phyloP scores from a whole-genome alignment of 768 basidiomycete species.

The Collybia nuda region DNA sequence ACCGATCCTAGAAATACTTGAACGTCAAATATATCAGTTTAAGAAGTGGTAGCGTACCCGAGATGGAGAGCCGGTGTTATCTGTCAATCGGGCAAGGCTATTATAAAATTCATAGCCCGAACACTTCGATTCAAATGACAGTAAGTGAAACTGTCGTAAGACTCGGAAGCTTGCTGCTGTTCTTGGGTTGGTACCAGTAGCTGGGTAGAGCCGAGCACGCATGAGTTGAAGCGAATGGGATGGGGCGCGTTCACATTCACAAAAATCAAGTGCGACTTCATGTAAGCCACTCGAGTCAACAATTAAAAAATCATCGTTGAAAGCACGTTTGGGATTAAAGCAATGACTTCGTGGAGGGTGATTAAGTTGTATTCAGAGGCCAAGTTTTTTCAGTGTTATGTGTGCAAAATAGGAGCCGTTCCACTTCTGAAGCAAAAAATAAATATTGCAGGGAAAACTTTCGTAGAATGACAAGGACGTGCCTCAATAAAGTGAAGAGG shows the following conservation, averaged over 20 bases:
- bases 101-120: slow-evolving; percentile 19
- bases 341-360: not conserved
- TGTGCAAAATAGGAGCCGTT: not conserved
- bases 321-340: not conserved
- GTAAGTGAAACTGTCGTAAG: slow-evolving; percentile 12
- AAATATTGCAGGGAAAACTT: too few relatives aligned
- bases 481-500: too few relatives aligned
- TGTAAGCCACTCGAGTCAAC: not conserved
- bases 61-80: slow-evolving; percentile 5
- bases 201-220: not conserved
- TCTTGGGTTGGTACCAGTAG: not conserved
- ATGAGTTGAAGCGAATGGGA: not conserved
- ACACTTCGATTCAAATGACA: slow-evolving; percentile 18
- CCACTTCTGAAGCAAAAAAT: slow-evolving; percentile 1
- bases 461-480: too few relatives aligned
- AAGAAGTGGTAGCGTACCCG: too few relatives aligned
- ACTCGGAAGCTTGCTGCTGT: not conserved
- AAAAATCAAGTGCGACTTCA: not conserved
- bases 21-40: too few relatives aligned
- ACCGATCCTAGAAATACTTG: slow-evolving; percentile 14
- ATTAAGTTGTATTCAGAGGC: not conserved
- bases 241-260: not conserved
- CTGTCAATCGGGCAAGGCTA: slow-evolving; percentile 7
- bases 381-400: not conserved
- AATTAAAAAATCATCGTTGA: not conserved